These are phyloP conservation scores for Blastobotrys attinorum DNA, from an alignment of 805 yeast species.

Conservation along the genomic window DNA sequence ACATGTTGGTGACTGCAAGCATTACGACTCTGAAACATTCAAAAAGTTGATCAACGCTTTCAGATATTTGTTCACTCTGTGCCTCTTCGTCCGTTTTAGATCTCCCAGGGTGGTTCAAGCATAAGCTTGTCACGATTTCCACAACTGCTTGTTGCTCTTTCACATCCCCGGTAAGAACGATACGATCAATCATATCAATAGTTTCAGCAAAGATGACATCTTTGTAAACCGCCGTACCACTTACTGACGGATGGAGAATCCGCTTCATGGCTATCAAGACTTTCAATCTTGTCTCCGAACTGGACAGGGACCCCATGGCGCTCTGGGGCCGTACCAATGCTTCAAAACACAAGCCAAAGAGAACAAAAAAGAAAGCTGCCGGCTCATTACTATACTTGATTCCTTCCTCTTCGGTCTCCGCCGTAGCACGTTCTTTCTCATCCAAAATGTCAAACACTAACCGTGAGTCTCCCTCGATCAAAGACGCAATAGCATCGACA, in stretches of 20 bases:
- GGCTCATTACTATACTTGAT: conserved; percentile 24
- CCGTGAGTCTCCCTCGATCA: conserved; percentile 44
- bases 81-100: conserved; percentile 18
- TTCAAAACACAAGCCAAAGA: conserved; percentile 80
- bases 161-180: conserved; percentile 46
- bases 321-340: conserved; percentile 45
- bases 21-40: conserved; percentile 68
- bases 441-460: conserved; percentile 42
- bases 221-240: conserved; percentile 53
- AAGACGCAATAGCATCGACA: conserved; percentile 63
- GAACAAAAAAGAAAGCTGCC: conserved; percentile 56
- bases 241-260: conserved; percentile 47
- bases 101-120: conserved; percentile 35
- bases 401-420: conserved; percentile 11
- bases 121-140: conserved; percentile 52
- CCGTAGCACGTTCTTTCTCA: conserved; percentile 39
- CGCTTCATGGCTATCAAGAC: conserved; percentile 45
- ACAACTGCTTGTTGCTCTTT: conserved; percentile 43
- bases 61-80: conserved; percentile 36
- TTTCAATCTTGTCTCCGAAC: conserved; percentile 23
- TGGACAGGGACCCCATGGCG: conserved; percentile 19
- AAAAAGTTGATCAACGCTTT: conserved; percentile 69
- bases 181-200: conserved; percentile 66
- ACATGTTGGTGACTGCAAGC: conserved; percentile 43
- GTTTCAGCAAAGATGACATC: conserved; percentile 68